These are phyloP conservation scores for Potentilla sterilis DNA, from an alignment of 306 rosid genomes.

Conservation along the genomic window DNA sequence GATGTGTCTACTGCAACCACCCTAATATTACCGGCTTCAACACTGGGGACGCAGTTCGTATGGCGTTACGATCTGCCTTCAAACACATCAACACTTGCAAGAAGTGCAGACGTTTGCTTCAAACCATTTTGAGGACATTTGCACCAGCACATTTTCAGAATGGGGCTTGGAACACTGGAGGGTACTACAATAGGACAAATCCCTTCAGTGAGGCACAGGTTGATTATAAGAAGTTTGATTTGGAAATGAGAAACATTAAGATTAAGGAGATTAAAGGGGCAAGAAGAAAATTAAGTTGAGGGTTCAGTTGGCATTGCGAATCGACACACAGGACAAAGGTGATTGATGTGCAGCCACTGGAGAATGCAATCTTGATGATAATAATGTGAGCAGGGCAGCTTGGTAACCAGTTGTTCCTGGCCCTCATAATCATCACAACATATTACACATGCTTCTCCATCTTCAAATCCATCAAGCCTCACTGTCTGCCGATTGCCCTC, in stretches of 20 bases:
- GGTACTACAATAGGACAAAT: constrained; percentile 64
- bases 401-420: no score
- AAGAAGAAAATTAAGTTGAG: no score
- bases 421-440: no score
- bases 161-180: constrained; percentile 80
- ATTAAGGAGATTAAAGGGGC: constrained; percentile 57
- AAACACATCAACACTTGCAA: constrained; percentile 39
- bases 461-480: no score
- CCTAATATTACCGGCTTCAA: constrained; percentile 41
- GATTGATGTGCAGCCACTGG: no score
- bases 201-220: constrained; percentile 40
- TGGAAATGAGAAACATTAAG: constrained; percentile 57
- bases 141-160: constrained; percentile 80
- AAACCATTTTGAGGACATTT: constrained; percentile 72
- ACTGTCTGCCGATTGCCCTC: no score
- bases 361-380: not conserved
- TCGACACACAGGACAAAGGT: no score
- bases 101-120: constrained; percentile 31
- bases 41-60: constrained; percentile 34
- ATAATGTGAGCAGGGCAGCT: not conserved
- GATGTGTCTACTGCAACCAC: constrained; percentile 63
- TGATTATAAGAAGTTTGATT: constrained; percentile 38
- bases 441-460: no score
- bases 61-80: constrained; percentile 55
- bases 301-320: no score